Evolutionary conservation across 2,329 filamentous ascomycete species (phyloP).

Genomic region (Claviceps sp.): DNA sequence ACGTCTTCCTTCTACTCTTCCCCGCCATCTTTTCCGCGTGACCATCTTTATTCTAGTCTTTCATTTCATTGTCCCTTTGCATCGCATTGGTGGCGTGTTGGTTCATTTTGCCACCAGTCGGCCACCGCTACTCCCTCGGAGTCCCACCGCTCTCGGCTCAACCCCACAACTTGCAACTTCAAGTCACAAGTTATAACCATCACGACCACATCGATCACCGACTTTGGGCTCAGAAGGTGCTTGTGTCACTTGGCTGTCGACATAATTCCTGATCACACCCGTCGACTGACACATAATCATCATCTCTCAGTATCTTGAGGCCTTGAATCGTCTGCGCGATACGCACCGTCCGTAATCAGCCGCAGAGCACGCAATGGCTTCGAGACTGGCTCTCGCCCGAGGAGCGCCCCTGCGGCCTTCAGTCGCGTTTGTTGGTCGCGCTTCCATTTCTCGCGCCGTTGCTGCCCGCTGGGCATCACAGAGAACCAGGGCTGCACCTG

Average conservation of each 20-base stretch:
- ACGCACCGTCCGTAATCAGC: not conserved
- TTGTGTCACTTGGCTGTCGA: not conserved
- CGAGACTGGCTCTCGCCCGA: slow-evolving; percentile 13
- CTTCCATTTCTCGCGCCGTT: slow-evolving; percentile 1
- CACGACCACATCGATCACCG: not conserved
- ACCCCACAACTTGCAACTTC: too few species aligned
- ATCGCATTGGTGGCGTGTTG: not conserved
- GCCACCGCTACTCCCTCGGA: too few species aligned
- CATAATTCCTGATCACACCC: not conserved
- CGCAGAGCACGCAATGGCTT: slow-evolving; percentile 12
- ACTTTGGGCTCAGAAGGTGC: not conserved
- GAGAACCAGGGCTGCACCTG: too few species aligned
- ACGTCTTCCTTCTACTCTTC: not conserved
- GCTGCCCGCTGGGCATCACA: not conserved
- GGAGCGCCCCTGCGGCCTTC: slow-evolving; percentile 11
- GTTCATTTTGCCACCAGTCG: not conserved
- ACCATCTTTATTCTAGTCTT: not conserved
- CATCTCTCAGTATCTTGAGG: not conserved
- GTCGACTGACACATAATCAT: not conserved
- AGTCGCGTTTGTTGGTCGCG: slow-evolving; percentile 6
- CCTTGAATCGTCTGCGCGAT: not conserved
- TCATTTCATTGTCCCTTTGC: not conserved
- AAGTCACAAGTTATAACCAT: not conserved
- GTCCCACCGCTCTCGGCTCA: too few species aligned
- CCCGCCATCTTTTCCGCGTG: not conserved